Evolutionary conservation across 257 asterid species (phyloP).

Genomic region (Petunia secreta): DNA sequence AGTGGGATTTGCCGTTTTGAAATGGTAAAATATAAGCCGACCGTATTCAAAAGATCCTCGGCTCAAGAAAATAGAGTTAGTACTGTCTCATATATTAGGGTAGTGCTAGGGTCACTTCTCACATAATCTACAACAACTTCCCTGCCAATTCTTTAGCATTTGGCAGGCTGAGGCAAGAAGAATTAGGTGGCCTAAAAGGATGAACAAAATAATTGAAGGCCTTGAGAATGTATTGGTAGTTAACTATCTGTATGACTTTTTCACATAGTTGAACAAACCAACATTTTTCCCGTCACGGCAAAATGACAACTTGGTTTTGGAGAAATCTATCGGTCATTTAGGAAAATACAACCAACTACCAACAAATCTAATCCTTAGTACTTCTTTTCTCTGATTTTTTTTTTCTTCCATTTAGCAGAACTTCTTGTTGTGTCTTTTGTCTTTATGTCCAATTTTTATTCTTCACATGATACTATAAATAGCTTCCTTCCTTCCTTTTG

Average conservation of each 20-base stretch:
- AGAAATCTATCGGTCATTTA: neutral
- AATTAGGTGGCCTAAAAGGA: conserved; percentile 29
- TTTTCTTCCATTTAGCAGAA: neutral
- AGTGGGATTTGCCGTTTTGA: too few species aligned
- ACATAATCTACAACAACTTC: neutral
- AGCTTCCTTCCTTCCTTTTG: neutral
- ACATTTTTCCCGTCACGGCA: conserved; percentile 39
- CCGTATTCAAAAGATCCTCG: too few species aligned
- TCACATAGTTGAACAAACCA: conserved; percentile 21
- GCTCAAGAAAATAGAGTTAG: too few species aligned
- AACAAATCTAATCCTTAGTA: neutral
- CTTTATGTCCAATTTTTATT: neutral
- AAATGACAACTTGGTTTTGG: conserved; percentile 25
- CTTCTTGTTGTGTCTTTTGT: conserved; percentile 35
- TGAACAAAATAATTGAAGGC: neutral
- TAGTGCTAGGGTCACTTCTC: neutral
- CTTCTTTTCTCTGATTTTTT: neutral
- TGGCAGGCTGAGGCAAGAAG: neutral
- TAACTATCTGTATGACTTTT: neutral
- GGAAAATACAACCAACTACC: conserved; percentile 47
- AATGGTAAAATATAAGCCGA: too few species aligned
- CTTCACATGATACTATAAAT: neutral
- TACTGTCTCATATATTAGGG: neutral
- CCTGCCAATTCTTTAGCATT: neutral
- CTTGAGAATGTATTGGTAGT: neutral